Evolutionary conservation across 2,329 filamentous ascomycete genomes (phyloP), one percentile per base, ranked within the genome.

Genomic region (Sporothrix variecibatus): DNA sequence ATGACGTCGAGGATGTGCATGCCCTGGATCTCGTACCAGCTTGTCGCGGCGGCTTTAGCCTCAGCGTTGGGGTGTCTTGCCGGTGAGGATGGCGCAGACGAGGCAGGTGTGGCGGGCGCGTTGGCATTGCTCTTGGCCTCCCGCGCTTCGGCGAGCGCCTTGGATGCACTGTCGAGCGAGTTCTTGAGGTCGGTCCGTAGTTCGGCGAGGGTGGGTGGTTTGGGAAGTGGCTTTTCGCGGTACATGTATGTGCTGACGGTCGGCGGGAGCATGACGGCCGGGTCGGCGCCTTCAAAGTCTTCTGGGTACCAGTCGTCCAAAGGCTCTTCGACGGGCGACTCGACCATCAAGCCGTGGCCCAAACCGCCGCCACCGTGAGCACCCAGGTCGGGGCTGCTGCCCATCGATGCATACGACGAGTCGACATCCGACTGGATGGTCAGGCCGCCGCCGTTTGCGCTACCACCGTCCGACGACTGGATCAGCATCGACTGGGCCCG

Each of bases 221-320:
- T 95, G 12, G 94, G 90, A 28, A 97, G 87, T 74, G 92, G 91
- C 79, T 94, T 93, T 75, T 94, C 92, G 78, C 93, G 92, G 79
- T 94, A 91, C 77, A 93, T 94, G 82, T 98, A 99, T 2, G 96
- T 99, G 86, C 95, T 98, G 56, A 95, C 94, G 0, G 96, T 99
- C 0, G 96, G 96, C n/a, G 96, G 95, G 3, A 98, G 90, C 90
- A 99, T 95, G 75, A 92, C 88, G 75, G 92, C 88, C 40, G 90
- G 88, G 75, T 94, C 93, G 26, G 87, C 86, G 74, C 92, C 89
- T 43, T 76, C 75, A 51, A 58, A 51, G 68, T 91, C 89, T 60
- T 90, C 89, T 67, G 85, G 88, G 76, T 86, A 86, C 75, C 86
- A 87, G 34, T 83, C 84, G 12, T 80, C 81, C 34, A 79, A 76